Percentiles rank a stretch among this genome's conserved stretches.
Conservation (phyloP, 177 flowering plant species). For the Telopea speciosissima region DNA sequence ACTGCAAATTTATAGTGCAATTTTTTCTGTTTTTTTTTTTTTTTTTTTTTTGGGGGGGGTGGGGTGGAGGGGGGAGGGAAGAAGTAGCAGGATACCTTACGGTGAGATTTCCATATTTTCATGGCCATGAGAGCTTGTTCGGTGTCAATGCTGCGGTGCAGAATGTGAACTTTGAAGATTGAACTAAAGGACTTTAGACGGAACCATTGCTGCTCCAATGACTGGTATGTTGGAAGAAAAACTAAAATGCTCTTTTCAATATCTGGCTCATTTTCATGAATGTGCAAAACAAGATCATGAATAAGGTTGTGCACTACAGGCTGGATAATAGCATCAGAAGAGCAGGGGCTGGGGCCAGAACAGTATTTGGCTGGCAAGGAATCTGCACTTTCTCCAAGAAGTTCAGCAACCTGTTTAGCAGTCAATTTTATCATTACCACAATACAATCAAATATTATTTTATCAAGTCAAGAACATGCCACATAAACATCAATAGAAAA, state of each 20-base stretch:
- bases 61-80: too few relatives aligned
- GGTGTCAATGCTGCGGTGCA: conserved; percentile 90
- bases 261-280: conserved; percentile 76
- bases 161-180: conserved; percentile 70
- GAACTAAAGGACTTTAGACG: conserved; percentile 49
- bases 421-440: not conserved
- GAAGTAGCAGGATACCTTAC: conserved; percentile 50
- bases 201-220: conserved; percentile 80
- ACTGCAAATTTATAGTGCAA: too few relatives aligned
- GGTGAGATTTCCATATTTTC: conserved; percentile 78
- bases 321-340: conserved; percentile 52
- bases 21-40: too few relatives aligned
- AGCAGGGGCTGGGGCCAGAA: conserved; percentile 37
- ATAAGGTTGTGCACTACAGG: conserved; percentile 68
- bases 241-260: conserved; percentile 86
- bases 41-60: too few relatives aligned
- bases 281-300: conserved; percentile 68
- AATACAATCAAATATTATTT: not conserved
- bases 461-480: not conserved
- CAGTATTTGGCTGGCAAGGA: conserved; percentile 32
- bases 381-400: conserved; percentile 52
- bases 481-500: not conserved
- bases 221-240: conserved; percentile 86
- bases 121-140: conserved; percentile 82
- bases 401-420: conserved; percentile 46